phyloP scores from a whole-genome alignment of 192 early-diverging fungal genomes.

The Chytriomyces confervae region DNA sequence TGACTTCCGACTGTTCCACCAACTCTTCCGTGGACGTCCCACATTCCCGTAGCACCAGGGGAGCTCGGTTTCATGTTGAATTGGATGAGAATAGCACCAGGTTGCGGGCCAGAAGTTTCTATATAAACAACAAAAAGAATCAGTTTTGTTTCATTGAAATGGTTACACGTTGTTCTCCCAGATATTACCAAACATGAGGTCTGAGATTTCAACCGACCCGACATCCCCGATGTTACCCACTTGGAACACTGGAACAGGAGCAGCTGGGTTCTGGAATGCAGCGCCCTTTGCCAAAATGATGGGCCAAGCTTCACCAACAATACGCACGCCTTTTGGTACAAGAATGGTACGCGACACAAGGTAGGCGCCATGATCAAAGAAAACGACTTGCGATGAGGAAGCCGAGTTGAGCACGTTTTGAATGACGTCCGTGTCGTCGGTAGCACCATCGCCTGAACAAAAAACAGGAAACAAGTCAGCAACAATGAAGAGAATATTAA shows the following conservation, averaged over 20 bases:
- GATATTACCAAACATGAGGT: conserved; percentile 2
- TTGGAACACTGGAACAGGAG: conserved; percentile 41
- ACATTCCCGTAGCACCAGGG: conserved; percentile 46
- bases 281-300: conserved; percentile 43
- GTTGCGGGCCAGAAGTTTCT: conserved; percentile 27
- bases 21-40: conserved; percentile 53
- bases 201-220: conserved; percentile 48
- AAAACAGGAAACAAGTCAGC: not conserved
- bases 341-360: conserved; percentile 40
- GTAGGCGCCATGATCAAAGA: conserved; percentile 47
- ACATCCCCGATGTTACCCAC: conserved; percentile 49
- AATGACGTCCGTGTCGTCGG: conserved; percentile 52
- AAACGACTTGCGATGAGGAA: conserved; percentile 34
- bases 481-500: not conserved
- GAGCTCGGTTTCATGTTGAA: conserved; percentile 41
- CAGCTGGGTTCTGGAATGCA: conserved; percentile 31
- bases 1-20: conserved; percentile 44
- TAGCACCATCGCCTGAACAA: conserved; percentile 42
- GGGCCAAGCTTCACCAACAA: conserved; percentile 52
- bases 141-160: no score
- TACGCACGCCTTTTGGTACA: conserved; percentile 41
- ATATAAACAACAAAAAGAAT: no score
- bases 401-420: conserved; percentile 35
- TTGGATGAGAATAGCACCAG: conserved; percentile 50
- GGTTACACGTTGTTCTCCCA: no score